Evolutionary conservation across 2,329 filamentous ascomycete genomes (phyloP).

Genomic region (Rhynchosporium secalis): DNA sequence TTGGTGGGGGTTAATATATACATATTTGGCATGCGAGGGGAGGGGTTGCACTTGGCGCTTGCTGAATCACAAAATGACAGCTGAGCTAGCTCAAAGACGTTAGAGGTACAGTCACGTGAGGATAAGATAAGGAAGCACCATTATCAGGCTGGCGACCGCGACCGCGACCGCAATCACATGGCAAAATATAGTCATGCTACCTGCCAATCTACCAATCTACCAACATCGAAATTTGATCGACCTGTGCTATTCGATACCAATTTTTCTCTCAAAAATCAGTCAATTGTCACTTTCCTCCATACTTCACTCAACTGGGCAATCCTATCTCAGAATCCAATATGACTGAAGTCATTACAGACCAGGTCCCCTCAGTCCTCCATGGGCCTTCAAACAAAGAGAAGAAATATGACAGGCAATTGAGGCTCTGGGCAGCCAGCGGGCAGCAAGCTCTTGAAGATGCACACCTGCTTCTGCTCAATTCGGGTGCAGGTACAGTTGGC

Average conservation of each 20-base stretch:
- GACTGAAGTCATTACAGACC: constrained; percentile 35
- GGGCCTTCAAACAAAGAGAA: constrained; percentile 62
- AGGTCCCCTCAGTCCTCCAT: constrained; percentile 47
- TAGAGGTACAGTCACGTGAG: neutral
- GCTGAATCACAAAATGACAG: neutral
- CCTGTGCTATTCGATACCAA: too few relatives aligned
- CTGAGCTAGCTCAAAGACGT: neutral
- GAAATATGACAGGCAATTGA: constrained; percentile 93
- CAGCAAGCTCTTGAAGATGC: constrained; percentile 89
- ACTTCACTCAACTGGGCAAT: neutral
- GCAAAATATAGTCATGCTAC: too few relatives aligned
- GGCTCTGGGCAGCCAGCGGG: constrained; percentile 90
- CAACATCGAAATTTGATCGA: neutral
- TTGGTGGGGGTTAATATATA: neutral
- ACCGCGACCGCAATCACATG: neutral
- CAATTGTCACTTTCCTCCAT: neutral
- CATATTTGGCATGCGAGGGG: neutral
- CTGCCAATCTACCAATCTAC: neutral
- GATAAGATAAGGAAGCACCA: neutral
- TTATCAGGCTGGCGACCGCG: constrained; percentile 1
- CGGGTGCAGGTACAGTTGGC: constrained; percentile 81
- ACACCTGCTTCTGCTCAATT: constrained; percentile 88
- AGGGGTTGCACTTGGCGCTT: constrained; percentile 1
- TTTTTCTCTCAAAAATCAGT: neutral
- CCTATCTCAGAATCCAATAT: constrained; percentile 24